Conservation (phyloP, 2,329 filamentous ascomycete species). For the Emergomyces pasteurianus region DNA sequence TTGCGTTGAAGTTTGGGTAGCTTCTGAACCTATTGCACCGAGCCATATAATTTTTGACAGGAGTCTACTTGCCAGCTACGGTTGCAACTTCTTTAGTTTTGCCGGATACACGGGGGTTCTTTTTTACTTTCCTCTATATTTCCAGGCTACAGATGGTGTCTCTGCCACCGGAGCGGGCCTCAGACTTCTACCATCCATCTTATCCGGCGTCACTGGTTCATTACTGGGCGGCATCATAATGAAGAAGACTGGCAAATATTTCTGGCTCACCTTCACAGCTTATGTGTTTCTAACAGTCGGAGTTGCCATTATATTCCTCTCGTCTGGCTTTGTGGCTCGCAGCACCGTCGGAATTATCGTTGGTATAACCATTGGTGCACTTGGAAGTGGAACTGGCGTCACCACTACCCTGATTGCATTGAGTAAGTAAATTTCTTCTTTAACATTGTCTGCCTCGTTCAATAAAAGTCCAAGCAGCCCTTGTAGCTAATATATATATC, state of each 20-base stretch:
- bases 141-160: constrained; percentile 57
- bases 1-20: constrained; percentile 55
- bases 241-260: constrained; percentile 59
- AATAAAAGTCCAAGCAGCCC: background rate
- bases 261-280: constrained; percentile 50
- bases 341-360: constrained; percentile 43
- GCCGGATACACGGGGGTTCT: constrained; percentile 47
- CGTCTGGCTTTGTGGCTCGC: constrained; percentile 41
- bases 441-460: background rate
- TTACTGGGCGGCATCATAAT: constrained; percentile 55
- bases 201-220: constrained; percentile 51
- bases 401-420: constrained; percentile 61
- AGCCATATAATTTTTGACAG: constrained; percentile 59
- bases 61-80: constrained; percentile 54
- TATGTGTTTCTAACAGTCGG: constrained; percentile 46
- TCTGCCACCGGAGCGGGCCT: constrained; percentile 53
- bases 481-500: background rate
- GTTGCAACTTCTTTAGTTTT: constrained; percentile 61
- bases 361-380: constrained; percentile 44
- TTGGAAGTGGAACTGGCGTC: constrained; percentile 49
- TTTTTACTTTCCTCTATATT: constrained; percentile 68
- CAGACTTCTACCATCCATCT: constrained; percentile 54
- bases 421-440: constrained; percentile 28
- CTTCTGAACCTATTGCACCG: constrained; percentile 61
- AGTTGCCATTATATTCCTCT: constrained; percentile 44